phyloP scores from a whole-genome alignment of 345 rosid species.

The Eucalyptus shirleyi region DNA sequence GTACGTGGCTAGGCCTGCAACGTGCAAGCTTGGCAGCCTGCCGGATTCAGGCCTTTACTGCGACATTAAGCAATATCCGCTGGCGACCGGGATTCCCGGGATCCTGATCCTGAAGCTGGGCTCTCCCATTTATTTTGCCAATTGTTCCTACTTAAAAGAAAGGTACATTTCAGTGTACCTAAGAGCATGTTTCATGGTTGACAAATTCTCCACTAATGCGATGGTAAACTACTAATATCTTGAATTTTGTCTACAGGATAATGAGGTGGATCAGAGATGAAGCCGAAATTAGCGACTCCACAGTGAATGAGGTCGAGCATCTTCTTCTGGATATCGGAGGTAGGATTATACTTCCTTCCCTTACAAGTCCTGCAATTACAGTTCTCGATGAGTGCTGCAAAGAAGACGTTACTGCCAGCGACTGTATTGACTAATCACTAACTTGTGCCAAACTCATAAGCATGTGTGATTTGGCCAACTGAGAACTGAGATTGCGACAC shows the following conservation, averaged over 20 bases:
- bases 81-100: conserved; percentile 21
- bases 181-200: neutral
- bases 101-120: conserved; percentile 55
- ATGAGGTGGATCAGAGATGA: conserved; percentile 56
- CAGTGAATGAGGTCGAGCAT: conserved; percentile 24
- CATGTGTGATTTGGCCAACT: neutral
- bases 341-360: neutral
- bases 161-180: conserved; percentile 10
- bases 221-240: neutral
- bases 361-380: neutral
- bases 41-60: conserved; percentile 37
- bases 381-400: neutral
- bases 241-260: conserved; percentile 13
- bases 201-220: neutral
- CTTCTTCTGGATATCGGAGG: conserved; percentile 66
- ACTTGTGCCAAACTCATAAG: neutral
- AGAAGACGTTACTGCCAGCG: neutral
- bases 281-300: neutral
- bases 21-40: conserved; percentile 57
- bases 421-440: neutral
- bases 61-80: conserved; percentile 64
- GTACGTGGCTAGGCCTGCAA: conserved; percentile 65
- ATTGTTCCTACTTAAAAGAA: conserved; percentile 51
- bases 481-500: neutral
- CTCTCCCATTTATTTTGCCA: conserved; percentile 81